Evolutionary conservation across 306 rosid species (phyloP).

Genomic region (Dryas octopetala): DNA sequence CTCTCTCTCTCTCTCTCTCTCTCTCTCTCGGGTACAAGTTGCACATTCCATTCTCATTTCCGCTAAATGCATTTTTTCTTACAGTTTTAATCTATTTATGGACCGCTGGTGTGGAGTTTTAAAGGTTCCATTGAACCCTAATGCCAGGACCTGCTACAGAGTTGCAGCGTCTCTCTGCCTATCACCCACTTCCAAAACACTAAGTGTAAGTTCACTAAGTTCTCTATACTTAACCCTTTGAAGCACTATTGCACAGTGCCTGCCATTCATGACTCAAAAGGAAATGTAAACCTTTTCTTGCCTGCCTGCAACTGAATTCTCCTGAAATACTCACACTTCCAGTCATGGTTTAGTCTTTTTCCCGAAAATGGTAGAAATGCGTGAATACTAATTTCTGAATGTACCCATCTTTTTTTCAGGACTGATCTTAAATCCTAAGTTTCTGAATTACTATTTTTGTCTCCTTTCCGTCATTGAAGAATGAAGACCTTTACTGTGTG

Average conservation of each 20-base stretch:
- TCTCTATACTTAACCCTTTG: conserved; percentile 4
- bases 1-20: too few relatives aligned
- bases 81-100: conserved; percentile 33
- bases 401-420: neutral
- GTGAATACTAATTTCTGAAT: neutral
- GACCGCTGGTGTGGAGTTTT: conserved; percentile 83
- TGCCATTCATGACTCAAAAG: neutral
- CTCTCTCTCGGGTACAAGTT: too few relatives aligned
- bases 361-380: neutral
- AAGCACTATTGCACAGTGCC: neutral
- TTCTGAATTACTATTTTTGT: neutral
- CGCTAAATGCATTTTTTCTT: neutral
- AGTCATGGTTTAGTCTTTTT: neutral
- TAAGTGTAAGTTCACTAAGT: conserved; percentile 57
- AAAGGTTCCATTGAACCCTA: conserved; percentile 56
- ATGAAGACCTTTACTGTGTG: neutral
- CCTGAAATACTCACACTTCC: neutral
- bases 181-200: conserved; percentile 49
- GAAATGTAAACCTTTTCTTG: neutral
- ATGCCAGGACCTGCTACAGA: conserved; percentile 39
- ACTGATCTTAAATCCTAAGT: neutral
- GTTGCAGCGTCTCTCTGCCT: conserved; percentile 83
- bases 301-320: neutral
- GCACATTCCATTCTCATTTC: too few relatives aligned
- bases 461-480: neutral